These are phyloP conservation scores for Isoetes engelmannii DNA, from an alignment of 83 land plant genomes.

Conservation along the genomic window DNA sequence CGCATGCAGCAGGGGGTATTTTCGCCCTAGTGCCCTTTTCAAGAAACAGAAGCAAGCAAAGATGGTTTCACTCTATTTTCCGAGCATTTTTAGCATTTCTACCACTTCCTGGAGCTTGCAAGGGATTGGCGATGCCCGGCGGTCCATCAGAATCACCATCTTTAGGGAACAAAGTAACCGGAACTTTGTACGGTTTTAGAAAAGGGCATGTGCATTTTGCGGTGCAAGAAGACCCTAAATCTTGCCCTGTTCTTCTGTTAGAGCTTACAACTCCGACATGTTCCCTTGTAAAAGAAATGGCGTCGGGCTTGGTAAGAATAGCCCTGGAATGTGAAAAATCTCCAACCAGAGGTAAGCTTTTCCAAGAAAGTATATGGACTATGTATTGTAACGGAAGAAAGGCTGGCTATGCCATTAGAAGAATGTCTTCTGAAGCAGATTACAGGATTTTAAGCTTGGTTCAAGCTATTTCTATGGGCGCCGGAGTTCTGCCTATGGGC, in stretches of 20 bases:
- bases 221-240: slow-evolving; percentile 21
- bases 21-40: no score
- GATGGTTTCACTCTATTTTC: no score
- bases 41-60: no score
- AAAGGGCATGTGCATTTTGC: slow-evolving; percentile 20
- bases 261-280: slow-evolving; percentile 24
- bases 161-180: background rate
- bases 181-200: slow-evolving; percentile 15
- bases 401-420: slow-evolving; percentile 14
- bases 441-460: slow-evolving; percentile 18
- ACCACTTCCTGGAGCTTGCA: no score
- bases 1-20: no score
- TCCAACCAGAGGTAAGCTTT: slow-evolving; percentile 5
- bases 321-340: slow-evolving; percentile 24
- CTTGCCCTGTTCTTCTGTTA: slow-evolving; percentile 9
- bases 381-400: slow-evolving; percentile 23
- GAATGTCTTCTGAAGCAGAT: slow-evolving; percentile 15
- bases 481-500: slow-evolving; percentile 20
- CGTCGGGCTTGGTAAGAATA: slow-evolving; percentile 19
- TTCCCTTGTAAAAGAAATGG: slow-evolving; percentile 22
- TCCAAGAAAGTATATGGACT: slow-evolving; percentile 10
- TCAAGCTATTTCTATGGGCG: slow-evolving; percentile 25
- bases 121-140: no score
- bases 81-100: no score
- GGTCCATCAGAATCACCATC: no score